Base-by-base conservation (phyloP, 805 yeast genomes). In the Zygotorulaspora chibaensis region DNA sequence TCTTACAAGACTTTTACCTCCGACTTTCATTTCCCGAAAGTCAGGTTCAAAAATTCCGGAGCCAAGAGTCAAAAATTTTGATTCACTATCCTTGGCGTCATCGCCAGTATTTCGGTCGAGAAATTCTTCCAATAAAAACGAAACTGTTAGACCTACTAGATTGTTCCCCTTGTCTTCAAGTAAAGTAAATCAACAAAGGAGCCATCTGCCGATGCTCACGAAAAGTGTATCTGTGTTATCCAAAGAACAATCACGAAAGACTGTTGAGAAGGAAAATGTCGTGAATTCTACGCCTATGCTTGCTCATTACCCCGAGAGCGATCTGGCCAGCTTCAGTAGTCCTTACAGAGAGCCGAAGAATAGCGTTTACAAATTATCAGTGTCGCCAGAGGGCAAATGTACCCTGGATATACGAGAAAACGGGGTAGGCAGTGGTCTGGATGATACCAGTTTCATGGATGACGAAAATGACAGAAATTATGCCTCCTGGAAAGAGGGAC, bases 361-460 rank as follows among this genome's bases (percentile, higher is more conserved):
- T 39, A 59, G 65, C 34, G 52, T 62, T 2, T 63, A 62, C 45
- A 57, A 55, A 40, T 49, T 63, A 17, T 58, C 61, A 4, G 54
- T 50, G 53, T 61, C 67, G 1, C 66, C 66, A 2, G 67, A 59
- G 18, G 68, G 67, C 3, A 63, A 58, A 35, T 55, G 56, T 41
- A 54, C 51, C 26, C 43, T 63, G n/a, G 58, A 61, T 37, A 51
- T 62, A 9, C 52, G 54, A 28, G 49, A 55, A 27, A 44, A 50
- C 11, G 50, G 43, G 12, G 40, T 51, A 15, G 61, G 47, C 28
- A 52, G 51, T 12, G 53, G 52, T 16, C 51, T 52, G 35, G 65
- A 62, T 26, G 67, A 64, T 30, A 59, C 66, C 4, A 62, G 67
- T 37, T 51, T 64, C 33, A 46, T 61, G 42, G 67, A 64, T 50